Evolutionary conservation across 768 basidiomycete species (phyloP).

Genomic region (Leccinum truebloodii): DNA sequence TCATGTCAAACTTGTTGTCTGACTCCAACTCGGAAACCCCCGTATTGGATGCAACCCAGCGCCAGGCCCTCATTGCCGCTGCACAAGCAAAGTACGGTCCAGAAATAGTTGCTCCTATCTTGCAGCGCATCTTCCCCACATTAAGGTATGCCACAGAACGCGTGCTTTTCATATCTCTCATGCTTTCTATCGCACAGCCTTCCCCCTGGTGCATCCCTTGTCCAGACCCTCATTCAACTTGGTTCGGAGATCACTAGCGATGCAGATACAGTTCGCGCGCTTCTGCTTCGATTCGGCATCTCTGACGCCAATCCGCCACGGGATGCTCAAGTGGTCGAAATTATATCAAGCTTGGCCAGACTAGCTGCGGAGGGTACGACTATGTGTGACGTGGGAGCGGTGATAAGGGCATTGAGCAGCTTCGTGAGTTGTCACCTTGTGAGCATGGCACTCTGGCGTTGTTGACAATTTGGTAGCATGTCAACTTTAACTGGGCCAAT

Average conservation of each 20-base stretch:
- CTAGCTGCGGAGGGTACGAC: slow-evolving; percentile 71
- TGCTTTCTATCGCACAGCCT: slow-evolving; percentile 46
- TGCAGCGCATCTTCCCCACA: slow-evolving; percentile 72
- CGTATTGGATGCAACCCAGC: slow-evolving; percentile 68
- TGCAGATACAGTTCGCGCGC: slow-evolving; percentile 63
- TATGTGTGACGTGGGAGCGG: slow-evolving; percentile 71
- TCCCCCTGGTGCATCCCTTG: slow-evolving; percentile 63
- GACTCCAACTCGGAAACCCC: slow-evolving; percentile 70
- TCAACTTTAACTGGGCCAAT: slow-evolving; percentile 73
- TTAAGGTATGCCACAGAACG: slow-evolving; percentile 54
- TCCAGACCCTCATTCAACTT: slow-evolving; percentile 74
- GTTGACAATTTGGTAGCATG: slow-evolving; percentile 46
- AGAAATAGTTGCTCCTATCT: slow-evolving; percentile 70
- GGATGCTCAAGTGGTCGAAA: slow-evolving; percentile 70
- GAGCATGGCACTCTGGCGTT: neutral
- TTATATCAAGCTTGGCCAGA: slow-evolving; percentile 65
- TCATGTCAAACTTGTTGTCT: slow-evolving; percentile 79
- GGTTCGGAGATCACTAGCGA: slow-evolving; percentile 81
- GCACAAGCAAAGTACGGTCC: slow-evolving; percentile 79
- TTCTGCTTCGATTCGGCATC: slow-evolving; percentile 75
- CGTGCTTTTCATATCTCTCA: slow-evolving; percentile 17
- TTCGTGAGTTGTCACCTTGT: slow-evolving; percentile 56
- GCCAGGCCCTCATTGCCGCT: slow-evolving; percentile 72
- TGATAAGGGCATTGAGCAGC: slow-evolving; percentile 71
- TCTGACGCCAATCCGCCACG: slow-evolving; percentile 70